Conservation (phyloP, 164 flowering plant species). For the Cinnamomum micranthum region DNA sequence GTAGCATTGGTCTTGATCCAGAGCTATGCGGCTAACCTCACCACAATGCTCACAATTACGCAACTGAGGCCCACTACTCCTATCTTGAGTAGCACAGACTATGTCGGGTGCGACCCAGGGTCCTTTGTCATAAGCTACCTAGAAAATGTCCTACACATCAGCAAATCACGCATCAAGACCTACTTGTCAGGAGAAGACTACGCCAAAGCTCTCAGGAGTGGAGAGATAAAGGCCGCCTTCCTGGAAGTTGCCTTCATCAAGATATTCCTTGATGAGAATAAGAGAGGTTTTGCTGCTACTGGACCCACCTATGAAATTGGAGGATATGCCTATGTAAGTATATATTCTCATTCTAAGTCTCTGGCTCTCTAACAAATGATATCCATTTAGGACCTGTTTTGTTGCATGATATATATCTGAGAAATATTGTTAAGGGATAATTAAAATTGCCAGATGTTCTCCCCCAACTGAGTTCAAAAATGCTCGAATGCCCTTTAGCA, state of each 20-base stretch:
- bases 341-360: too few relatives aligned
- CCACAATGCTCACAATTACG: constrained; percentile 21
- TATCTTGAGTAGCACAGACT: constrained; percentile 10
- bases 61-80: constrained; percentile 12
- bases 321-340: constrained; percentile 18
- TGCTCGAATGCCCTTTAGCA: too few relatives aligned
- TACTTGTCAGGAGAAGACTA: neutral
- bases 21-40: constrained; percentile 29
- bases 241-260: constrained; percentile 9
- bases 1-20: constrained; percentile 14
- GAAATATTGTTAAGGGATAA: too few relatives aligned
- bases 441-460: too few relatives aligned
- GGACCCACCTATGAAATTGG: constrained; percentile 13
- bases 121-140: constrained; percentile 27
- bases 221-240: constrained; percentile 12
- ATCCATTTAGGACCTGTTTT: too few relatives aligned
- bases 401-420: too few relatives aligned
- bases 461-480: too few relatives aligned
- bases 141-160: constrained; percentile 11
- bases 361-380: too few relatives aligned
- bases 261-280: constrained; percentile 2
- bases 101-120: constrained; percentile 24
- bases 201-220: neutral
- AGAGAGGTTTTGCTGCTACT: neutral
- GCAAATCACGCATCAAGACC: neutral